Base-by-base conservation (phyloP, 805 yeast genomes). In the Yarrowia keelungensis region DNA sequence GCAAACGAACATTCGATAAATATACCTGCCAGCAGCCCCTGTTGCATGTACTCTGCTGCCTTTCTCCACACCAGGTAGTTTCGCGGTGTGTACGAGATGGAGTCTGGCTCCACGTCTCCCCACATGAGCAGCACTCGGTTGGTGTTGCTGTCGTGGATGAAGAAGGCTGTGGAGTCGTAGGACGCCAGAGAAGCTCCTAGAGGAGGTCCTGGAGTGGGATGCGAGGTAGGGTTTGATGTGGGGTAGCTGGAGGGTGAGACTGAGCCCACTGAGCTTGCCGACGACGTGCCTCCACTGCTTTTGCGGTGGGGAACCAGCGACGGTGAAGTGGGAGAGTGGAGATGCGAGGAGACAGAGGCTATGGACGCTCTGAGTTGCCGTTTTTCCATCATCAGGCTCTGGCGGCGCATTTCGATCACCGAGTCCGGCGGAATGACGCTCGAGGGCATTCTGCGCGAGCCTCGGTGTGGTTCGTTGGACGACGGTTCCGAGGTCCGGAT, bases 71-170 rank as follows among this genome's bases (percentile, higher is more conserved):
- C 82, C 0, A 70, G 65, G 9, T 70, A 65, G 51, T 85, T 83
- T 41, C 75, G 74, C 35, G 79, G 72, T 36, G 76, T 69, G 8
- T 76, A 72, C 10, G 90, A 84, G 0, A 80, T 75, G 5, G 73
- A 47, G 75, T 91, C 97, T 59, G 89, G 83, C 75, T 92, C 97
- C 43, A 91, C 85, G 75, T 92, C 98, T 0, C 98, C 98, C 82
- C 92, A 91, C 2, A 89, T 76, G 9, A 92, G 76, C 2, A 92
- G 61, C 26, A 80, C 79, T 9, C 80, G 71, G 12, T 77, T 73
- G 0, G 81, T 72, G 0, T 42, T 36, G 3, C 59, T 73, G 54
- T 83, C 81, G 9, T 79, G 75, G 43, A 91, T 74, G 32, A 91
- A 78, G 74, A 82, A 92, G 2, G 92, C 89, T 2, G 91, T 84